phyloP scores from a whole-genome alignment of 2,329 filamentous ascomycete species.

The Bisporella sp. region DNA sequence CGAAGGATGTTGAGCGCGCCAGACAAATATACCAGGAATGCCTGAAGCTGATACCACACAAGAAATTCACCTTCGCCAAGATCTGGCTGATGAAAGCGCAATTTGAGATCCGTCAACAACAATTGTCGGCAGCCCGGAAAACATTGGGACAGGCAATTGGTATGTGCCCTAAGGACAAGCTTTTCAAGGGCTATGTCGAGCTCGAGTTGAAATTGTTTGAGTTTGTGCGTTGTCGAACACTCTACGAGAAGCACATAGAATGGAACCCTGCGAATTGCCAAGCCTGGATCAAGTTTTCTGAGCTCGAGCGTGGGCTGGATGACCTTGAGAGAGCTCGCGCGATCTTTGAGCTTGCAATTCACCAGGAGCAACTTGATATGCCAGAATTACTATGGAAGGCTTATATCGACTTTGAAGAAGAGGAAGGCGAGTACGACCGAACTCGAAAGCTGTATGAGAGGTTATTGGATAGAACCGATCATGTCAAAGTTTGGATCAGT shows the following conservation, averaged over 20 bases:
- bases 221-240: constrained; percentile 80
- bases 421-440: constrained; percentile 82
- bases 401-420: constrained; percentile 98
- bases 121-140: constrained; percentile 76
- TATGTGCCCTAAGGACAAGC: constrained; percentile 90
- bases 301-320: constrained; percentile 85
- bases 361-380: constrained; percentile 85
- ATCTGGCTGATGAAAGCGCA: constrained; percentile 91
- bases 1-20: constrained; percentile 69
- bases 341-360: constrained; percentile 86
- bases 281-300: constrained; percentile 94
- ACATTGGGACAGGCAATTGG: constrained; percentile 85
- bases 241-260: constrained; percentile 91
- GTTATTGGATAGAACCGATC: constrained; percentile 87
- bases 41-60: constrained; percentile 82
- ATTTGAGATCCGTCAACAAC: constrained; percentile 83
- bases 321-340: constrained; percentile 81
- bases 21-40: constrained; percentile 89
- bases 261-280: constrained; percentile 87
- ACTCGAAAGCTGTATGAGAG: constrained; percentile 82
- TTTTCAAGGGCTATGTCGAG: constrained; percentile 91
- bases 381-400: constrained; percentile 96
- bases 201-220: constrained; percentile 91
- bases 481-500: constrained; percentile 98
- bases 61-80: constrained; percentile 96